Conservation (phyloP, 441 rosid species). For the Syzygium syzygioides region DNA sequence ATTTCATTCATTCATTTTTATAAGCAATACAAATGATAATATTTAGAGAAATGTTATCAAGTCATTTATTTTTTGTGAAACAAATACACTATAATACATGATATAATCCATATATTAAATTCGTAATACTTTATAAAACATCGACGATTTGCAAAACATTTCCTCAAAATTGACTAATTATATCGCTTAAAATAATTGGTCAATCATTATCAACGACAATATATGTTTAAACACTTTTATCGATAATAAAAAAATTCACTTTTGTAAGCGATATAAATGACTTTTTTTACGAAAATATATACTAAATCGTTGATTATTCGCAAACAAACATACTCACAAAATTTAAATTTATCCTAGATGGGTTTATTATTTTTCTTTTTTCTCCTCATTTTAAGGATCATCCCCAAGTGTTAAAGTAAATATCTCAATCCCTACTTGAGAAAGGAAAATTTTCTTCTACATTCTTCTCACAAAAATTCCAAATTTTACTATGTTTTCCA, state of each 20-base stretch:
- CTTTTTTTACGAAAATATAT: neutral
- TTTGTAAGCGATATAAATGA: accelerated
- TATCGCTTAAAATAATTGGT: neutral
- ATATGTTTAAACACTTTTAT: neutral
- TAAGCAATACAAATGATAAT: too few relatives aligned
- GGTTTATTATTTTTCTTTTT: neutral
- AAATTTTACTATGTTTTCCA: neutral
- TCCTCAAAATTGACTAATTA: accelerated
- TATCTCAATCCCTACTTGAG: neutral
- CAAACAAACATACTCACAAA: neutral
- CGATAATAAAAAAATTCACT: neutral
- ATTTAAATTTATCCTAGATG: neutral
- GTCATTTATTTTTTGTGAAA: too few relatives aligned
- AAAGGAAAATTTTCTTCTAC: neutral
- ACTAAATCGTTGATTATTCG: neutral
- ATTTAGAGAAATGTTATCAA: too few relatives aligned
- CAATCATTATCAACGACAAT: neutral
- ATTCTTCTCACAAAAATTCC: neutral
- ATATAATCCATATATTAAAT: neutral
- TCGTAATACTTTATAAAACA: neutral
- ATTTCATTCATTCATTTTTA: too few relatives aligned
- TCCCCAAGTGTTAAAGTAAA: neutral
- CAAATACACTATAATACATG: too few relatives aligned
- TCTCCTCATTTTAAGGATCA: neutral
- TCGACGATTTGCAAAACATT: too few relatives aligned